These are phyloP conservation scores for Spathaspora passalidarum DNA, from an alignment of 805 yeast species.

Conservation along the genomic window DNA sequence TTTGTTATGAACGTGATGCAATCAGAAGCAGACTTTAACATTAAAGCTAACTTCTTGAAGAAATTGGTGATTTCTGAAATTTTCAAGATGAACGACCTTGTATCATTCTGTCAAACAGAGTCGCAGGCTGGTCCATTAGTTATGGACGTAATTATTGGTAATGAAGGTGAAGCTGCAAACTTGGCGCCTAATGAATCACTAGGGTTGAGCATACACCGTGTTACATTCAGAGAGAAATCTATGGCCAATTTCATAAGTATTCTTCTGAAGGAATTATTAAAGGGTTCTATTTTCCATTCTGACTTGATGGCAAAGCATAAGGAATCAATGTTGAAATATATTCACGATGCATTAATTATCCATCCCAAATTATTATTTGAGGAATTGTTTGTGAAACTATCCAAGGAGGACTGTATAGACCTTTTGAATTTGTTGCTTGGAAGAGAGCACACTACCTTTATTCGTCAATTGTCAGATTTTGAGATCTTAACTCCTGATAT, in stretches of 20 bases:
- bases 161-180: neutral
- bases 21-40: neutral
- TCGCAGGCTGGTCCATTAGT: neutral
- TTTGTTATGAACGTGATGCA: neutral
- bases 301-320: slow-evolving; percentile 1
- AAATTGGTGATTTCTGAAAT: slow-evolving; percentile 9
- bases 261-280: slow-evolving; percentile 3
- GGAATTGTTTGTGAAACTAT: slow-evolving; percentile 15
- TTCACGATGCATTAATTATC: slow-evolving; percentile 13
- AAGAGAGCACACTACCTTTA: neutral
- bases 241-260: neutral
- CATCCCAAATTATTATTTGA: slow-evolving; percentile 21
- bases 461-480: slow-evolving; percentile 15
- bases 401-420: slow-evolving; percentile 14
- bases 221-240: slow-evolving; percentile 4
- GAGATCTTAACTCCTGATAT: slow-evolving; percentile 10
- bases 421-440: slow-evolving; percentile 17
- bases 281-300: neutral
- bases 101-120: neutral
- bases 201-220: slow-evolving; percentile 4
- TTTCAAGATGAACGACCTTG: slow-evolving; percentile 6
- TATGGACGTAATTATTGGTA: neutral
- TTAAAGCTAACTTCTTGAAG: slow-evolving; percentile 3
- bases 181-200: slow-evolving; percentile 5
- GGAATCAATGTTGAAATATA: slow-evolving; percentile 7